Evolutionary conservation across 1,284 basidiomycete species (phyloP), one percentile per base, ranked within the genome.

Genomic region (Irpex rosettiformis): DNA sequence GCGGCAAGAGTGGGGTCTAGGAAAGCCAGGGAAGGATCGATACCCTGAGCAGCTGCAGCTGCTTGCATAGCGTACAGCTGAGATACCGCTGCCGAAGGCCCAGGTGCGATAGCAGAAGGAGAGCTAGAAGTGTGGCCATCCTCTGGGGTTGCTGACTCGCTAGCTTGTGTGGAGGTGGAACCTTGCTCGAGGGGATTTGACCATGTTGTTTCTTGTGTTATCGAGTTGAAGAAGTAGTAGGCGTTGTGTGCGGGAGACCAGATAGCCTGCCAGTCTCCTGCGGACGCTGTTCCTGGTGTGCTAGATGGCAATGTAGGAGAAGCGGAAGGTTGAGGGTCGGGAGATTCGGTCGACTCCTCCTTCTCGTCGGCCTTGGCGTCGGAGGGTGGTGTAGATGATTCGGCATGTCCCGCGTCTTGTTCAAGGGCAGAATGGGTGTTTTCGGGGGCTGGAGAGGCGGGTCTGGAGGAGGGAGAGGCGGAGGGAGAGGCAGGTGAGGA

Each of bases 201-300:
- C 94, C 94, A 96, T 22, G 94, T 95, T 33, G 93, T 94, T 74
- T 94, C 86, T 60, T 88, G 79, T 0, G 91, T 93, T 58, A 76
- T 72, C 11, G 84, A 65, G 74, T 95, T 95, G 82, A 84, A 92
- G 76, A 95, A 95, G 74, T 95, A 96, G 77, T 94, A 95, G 16
- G 90, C 83, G 72, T 85, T 89, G 75, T 91, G 85, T 60, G 87
- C 80, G 0, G 91, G 83, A 1, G 93, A 87, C 78, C 84, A 95
- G 42, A 96, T 84, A 25, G 93, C 93, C 72, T 94, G 93, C 93
- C 93, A 95, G 62, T 80, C 74, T 47, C 71, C 76, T 1, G 72
- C 66, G 24, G 70, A 55, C 8, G 40, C n/a, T 16, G 54, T 18
- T 24, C 29, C 52, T 29, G 40, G 21, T 16, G 37, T 45, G 29